Evolutionary conservation across 352 stramenopile genomes (phyloP).

Genomic region (Blastocystis sp.): DNA sequence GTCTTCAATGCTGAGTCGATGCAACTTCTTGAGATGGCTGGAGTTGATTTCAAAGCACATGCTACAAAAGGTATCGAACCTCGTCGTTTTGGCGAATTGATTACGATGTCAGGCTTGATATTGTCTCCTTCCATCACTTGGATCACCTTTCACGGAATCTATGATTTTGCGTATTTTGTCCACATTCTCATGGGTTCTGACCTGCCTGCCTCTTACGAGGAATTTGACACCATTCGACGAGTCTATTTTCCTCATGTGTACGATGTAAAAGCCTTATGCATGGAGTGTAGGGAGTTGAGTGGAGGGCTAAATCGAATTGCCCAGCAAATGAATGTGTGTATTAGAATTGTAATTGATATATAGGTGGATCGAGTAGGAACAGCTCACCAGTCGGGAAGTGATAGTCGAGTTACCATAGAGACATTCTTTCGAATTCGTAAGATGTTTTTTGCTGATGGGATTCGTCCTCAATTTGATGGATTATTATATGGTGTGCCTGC

Average conservation of each 20-base stretch:
- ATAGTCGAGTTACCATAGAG: constrained; percentile 40
- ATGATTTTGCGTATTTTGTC: constrained; percentile 57
- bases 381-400: constrained; percentile 56
- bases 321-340: constrained; percentile 17
- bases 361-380: constrained; percentile 24
- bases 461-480: neutral
- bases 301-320: constrained; percentile 33
- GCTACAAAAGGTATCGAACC: constrained; percentile 22
- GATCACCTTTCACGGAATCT: constrained; percentile 50
- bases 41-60: constrained; percentile 27
- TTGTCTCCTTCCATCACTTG: constrained; percentile 43
- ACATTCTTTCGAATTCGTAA: constrained; percentile 12
- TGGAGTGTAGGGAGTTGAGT: neutral
- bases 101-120: constrained; percentile 60
- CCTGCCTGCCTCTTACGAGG: neutral
- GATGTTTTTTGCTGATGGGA: constrained; percentile 5
- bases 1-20: constrained; percentile 56
- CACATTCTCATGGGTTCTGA: constrained; percentile 42
- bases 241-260: constrained; percentile 58
- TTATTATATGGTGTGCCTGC: constrained; percentile 6
- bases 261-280: constrained; percentile 50
- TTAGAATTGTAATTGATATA: neutral
- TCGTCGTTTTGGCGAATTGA: constrained; percentile 40
- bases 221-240: neutral
- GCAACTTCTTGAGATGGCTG: constrained; percentile 16